Evolutionary conservation across 2,329 filamentous ascomycete species (phyloP).

Genomic region (Penicillium sp.): DNA sequence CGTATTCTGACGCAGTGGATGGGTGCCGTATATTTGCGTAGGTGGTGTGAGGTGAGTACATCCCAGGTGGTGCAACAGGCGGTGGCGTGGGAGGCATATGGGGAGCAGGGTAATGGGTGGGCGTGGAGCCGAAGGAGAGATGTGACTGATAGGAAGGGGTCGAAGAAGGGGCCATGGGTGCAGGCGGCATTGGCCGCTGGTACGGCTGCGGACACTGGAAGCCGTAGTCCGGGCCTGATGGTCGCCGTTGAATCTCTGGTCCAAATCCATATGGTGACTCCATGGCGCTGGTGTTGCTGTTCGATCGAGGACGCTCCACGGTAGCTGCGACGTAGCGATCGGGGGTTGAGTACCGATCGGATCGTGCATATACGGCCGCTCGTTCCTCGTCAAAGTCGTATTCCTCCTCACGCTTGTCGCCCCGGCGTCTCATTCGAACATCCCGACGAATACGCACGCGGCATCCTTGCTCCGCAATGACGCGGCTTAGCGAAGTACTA

Average conservation of each 20-base stretch:
- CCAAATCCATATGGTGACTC: constrained; percentile 46
- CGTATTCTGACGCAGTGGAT: constrained; percentile 35
- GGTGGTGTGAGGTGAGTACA: constrained; percentile 37
- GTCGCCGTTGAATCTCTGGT: constrained; percentile 46
- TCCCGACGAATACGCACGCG: constrained; percentile 93
- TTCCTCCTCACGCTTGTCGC: constrained; percentile 65
- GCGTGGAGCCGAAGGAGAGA: constrained; percentile 42
- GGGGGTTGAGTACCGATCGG: constrained; percentile 51
- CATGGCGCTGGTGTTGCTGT: constrained; percentile 56
- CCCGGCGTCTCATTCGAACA: constrained; percentile 83
- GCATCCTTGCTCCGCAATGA: constrained; percentile 93
- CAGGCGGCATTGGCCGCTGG: constrained; percentile 37
- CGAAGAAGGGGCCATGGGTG: constrained; percentile 39
- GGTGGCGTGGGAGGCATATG: constrained; percentile 46
- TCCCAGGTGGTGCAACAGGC: constrained; percentile 29
- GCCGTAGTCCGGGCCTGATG: constrained; percentile 49
- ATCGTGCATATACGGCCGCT: constrained; percentile 41
- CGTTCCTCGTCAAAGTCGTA: constrained; percentile 64
- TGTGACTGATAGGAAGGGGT: constrained; percentile 41
- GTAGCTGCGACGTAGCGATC: constrained; percentile 48
- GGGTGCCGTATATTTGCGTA: constrained; percentile 35
- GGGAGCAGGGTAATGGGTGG: constrained; percentile 43
- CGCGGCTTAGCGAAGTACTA: constrained; percentile 82
- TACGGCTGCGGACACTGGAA: constrained; percentile 35
- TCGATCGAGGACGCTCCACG: constrained; percentile 56